Evolutionary conservation across 345 rosid species (phyloP).

Genomic region (Lagerstroemia speciosa): DNA sequence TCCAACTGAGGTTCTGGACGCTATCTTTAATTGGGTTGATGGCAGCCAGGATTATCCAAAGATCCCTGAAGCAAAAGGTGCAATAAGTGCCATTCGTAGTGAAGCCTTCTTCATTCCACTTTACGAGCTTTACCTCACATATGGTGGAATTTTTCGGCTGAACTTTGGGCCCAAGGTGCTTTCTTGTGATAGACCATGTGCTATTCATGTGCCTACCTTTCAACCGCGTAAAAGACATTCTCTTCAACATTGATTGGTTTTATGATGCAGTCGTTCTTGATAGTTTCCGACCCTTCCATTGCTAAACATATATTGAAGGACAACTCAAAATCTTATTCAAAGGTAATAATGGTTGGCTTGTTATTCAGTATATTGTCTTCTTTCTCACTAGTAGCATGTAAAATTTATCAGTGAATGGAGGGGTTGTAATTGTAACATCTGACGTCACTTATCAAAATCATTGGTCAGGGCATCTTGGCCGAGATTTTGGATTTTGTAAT

Average conservation of each 20-base stretch:
- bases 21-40: constrained; percentile 48
- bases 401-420: neutral
- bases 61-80: constrained; percentile 81
- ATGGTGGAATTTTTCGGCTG: constrained; percentile 91
- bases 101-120: constrained; percentile 91
- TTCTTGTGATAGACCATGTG: constrained; percentile 2
- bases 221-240: neutral
- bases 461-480: constrained; percentile 73
- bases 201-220: neutral
- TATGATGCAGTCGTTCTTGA: constrained; percentile 65
- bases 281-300: constrained; percentile 88
- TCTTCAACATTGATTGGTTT: constrained; percentile 10
- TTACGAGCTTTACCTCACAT: constrained; percentile 79
- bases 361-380: neutral
- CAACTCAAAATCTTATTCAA: constrained; percentile 80
- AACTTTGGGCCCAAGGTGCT: constrained; percentile 93
- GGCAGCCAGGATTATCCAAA: constrained; percentile 38
- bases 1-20: constrained; percentile 41
- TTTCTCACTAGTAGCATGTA: neutral
- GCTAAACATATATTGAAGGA: constrained; percentile 81
- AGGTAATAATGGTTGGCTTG: constrained; percentile 33
- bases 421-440: neutral
- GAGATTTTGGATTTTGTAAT: constrained; percentile 95
- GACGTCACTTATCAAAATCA: neutral
- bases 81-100: constrained; percentile 50